These are phyloP conservation scores for Auriscalpium microsporum DNA, from an alignment of 768 basidiomycete species.

Conservation along the genomic window DNA sequence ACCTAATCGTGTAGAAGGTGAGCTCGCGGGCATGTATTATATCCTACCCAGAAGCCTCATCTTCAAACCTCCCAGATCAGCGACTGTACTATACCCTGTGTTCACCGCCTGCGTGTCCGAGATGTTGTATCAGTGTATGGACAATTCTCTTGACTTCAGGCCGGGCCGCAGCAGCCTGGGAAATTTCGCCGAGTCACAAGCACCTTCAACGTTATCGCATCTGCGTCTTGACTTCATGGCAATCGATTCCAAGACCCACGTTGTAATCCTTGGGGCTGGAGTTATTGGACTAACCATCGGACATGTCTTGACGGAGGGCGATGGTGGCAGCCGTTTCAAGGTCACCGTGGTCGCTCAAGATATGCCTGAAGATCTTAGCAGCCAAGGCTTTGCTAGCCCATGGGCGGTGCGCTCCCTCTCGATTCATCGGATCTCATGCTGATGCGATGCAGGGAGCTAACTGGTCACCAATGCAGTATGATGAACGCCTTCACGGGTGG, in stretches of 20 bases:
- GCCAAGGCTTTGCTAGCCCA: conserved; percentile 42
- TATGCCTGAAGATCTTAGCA: conserved; percentile 31
- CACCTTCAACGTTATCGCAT: background rate
- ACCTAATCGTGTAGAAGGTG: too few relatives aligned
- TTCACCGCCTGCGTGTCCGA: too few relatives aligned
- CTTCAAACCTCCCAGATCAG: too few relatives aligned
- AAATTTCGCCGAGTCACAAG: background rate
- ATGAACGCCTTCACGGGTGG: conserved; percentile 28
- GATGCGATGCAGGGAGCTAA: conserved; percentile 31
- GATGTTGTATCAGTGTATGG: too few relatives aligned
- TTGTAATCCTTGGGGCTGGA: conserved; percentile 35
- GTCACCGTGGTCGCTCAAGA: conserved; percentile 31
- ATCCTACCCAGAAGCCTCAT: too few relatives aligned
- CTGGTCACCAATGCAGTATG: conserved; percentile 34
- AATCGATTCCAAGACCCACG: conserved; percentile 1
- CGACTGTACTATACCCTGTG: too few relatives aligned
- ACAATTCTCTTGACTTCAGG: too few relatives aligned
- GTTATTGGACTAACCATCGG: conserved; percentile 38
- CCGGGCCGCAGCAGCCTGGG: background rate
- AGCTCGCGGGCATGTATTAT: too few relatives aligned
- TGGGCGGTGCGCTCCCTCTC: conserved; percentile 32
- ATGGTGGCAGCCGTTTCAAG: conserved; percentile 13
- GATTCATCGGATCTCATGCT: background rate
- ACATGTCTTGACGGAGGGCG: conserved; percentile 22
- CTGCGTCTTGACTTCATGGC: background rate